Conservation (phyloP, 306 rosid genomes). For the Ormosia emarginata region DNA sequence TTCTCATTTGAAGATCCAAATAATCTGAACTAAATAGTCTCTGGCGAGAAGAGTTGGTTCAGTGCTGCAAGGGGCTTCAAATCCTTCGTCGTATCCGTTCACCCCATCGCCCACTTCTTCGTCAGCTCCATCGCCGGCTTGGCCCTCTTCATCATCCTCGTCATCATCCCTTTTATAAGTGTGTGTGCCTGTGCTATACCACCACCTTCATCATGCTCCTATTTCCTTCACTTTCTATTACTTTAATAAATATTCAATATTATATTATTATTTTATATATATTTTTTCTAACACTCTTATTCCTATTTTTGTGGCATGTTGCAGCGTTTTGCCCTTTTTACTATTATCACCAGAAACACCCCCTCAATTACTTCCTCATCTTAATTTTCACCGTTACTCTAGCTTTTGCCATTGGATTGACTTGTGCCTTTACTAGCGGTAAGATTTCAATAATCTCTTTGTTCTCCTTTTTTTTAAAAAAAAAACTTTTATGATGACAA, state of each 20-base stretch:
- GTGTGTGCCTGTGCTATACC: background rate
- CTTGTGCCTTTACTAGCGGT: conserved; percentile 85
- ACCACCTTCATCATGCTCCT: background rate
- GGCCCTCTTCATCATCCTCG: conserved; percentile 57
- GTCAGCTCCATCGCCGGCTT: conserved; percentile 46
- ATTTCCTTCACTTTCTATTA: too few species aligned
- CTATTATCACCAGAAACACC: conserved; percentile 72
- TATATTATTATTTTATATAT: background rate
- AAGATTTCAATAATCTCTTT: background rate
- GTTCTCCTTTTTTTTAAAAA: too few species aligned
- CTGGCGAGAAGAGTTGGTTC: too few species aligned
- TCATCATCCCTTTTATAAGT: conserved; percentile 64
- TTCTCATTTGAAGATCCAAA: too few species aligned
- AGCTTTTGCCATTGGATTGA: conserved; percentile 69
- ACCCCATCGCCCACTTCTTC: conserved; percentile 57
- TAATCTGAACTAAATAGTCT: too few species aligned
- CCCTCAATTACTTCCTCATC: conserved; percentile 72
- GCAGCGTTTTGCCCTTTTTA: conserved; percentile 67
- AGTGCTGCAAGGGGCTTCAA: too few species aligned
- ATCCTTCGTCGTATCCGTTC: conserved; percentile 57
- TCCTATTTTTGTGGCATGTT: background rate
- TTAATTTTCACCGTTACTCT: conserved; percentile 67
- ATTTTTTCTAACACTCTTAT: background rate
- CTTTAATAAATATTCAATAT: background rate
- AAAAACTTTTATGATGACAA: background rate